These are phyloP conservation scores for Diplosphaera chodatii DNA, from an alignment of 139 green algal species.

Conservation along the genomic window DNA sequence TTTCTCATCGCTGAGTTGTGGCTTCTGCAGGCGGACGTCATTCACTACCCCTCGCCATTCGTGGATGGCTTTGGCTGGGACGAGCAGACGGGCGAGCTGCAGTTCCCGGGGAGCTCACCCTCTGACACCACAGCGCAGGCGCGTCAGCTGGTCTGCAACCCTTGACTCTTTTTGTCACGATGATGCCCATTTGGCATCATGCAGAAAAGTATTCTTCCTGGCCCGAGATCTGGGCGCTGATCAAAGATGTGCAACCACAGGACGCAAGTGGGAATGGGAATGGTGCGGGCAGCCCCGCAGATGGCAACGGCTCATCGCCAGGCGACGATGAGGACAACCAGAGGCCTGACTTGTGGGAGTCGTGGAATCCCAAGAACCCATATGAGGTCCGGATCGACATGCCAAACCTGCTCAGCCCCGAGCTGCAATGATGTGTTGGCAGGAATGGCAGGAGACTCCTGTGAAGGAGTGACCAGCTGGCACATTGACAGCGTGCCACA, in stretches of 20 bases:
- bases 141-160: not conserved
- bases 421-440: not conserved
- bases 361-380: slow-evolving; percentile 28
- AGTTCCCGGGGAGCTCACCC: slow-evolving; percentile 20
- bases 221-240: slow-evolving; percentile 1
- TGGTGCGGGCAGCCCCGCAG: not conserved
- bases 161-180: too few relatives aligned
- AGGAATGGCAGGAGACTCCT: too few relatives aligned
- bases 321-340: slow-evolving; percentile 11
- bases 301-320: not conserved
- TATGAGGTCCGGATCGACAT: slow-evolving; percentile 44
- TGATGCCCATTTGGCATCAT: not conserved
- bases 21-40: slow-evolving; percentile 1
- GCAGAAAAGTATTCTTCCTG: not conserved
- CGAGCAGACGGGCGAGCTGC: slow-evolving; percentile 21
- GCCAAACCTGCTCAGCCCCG: slow-evolving; percentile 25
- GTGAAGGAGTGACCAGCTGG: too few relatives aligned
- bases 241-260: not conserved
- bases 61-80: slow-evolving; percentile 40
- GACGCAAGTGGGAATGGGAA: not conserved
- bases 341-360: not conserved
- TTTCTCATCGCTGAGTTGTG: too few relatives aligned
- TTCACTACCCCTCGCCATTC: slow-evolving; percentile 5
- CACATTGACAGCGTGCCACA: too few relatives aligned
- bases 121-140: not conserved